Base-by-base conservation (phyloP, 2,329 filamentous ascomycete species). In the Hymenotorrendiella dingleyae region DNA sequence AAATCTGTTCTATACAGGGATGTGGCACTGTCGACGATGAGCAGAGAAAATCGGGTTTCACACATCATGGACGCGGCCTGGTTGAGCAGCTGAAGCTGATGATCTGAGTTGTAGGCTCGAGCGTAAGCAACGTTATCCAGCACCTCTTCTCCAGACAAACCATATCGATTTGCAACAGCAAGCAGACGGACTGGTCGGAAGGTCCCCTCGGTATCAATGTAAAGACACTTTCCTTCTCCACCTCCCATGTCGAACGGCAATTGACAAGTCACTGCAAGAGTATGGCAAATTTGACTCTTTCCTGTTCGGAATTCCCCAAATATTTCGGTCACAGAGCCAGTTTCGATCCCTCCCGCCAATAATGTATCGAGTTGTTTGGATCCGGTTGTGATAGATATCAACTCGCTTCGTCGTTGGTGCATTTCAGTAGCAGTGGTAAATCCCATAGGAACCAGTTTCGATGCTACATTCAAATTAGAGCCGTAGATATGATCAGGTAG, bases 31-130 rank as follows among this genome's bases (percentile, higher is more conserved):
- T 98, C 93, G 43, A 98, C 93, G 36, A 98, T 82, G 37, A 98
- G 80, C 7, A 98, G 76, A 3, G 93, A 97, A 65, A 98, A 98
- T 4, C 93, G 82, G 0, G 93, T 98, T 69, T 98, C 94, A 45
- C 90, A 96, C 94, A 98, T 98, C 93, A 98, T 98, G 49, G 89
- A 82, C 2, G 93, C 85, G 3, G 93, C 94, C 64, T 97, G 91
- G 58, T 93, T 93, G 49, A 98, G 80, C 6, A 98, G 75, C 63
- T 95, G 88, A 38, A 98, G 77, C 64, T 98, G 93, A 65, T 98
- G 93, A 54, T 98, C 93, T 0, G 91, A 97, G 64, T 98, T 98
- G 71, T 98, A 98, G 8, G 93, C 93, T 47, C 93, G 84, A 37
- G 94, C 94, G 64, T 98, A 98, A 3, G 94, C 94, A 43, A 98